Conservation (phyloP, 2,329 filamentous ascomycete species). For the Sclerotinia spermophila region DNA sequence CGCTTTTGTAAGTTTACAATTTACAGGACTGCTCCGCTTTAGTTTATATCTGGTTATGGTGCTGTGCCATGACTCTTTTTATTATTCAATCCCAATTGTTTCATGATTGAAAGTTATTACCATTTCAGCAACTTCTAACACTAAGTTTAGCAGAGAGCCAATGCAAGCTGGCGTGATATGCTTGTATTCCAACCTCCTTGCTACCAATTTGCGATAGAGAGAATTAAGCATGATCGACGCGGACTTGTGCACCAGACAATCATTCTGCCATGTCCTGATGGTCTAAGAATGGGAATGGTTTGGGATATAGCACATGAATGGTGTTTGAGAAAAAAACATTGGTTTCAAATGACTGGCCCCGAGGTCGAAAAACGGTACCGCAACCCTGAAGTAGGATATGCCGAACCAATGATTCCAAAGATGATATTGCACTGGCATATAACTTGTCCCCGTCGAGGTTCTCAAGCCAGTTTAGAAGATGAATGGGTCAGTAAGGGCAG, state of each 20-base stretch:
- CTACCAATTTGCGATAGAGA: conserved; percentile 1
- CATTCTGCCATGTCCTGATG: conserved; percentile 11
- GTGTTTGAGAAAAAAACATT: conserved; percentile 15
- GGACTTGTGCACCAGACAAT: not conserved
- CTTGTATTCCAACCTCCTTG: conserved; percentile 17
- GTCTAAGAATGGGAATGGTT: conserved; percentile 17
- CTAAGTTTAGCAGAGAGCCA: conserved; percentile 6
- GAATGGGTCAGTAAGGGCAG: conserved; percentile 6
- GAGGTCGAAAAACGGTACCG: not conserved
- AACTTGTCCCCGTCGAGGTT: conserved; percentile 5
- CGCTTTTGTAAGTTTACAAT: conserved; percentile 9
- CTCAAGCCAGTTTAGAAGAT: not conserved
- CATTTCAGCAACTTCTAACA: not conserved
- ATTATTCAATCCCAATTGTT: not conserved
- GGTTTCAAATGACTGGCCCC: conserved; percentile 11
- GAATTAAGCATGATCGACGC: not conserved
- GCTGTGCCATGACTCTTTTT: not conserved
- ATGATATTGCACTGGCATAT: conserved; percentile 12
- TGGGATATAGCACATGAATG: conserved; percentile 18
- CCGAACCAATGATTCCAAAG: conserved; percentile 8
- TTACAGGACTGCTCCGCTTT: not conserved
- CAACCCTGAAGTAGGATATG: not conserved
- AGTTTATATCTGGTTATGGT: not conserved
- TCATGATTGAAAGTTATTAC: not conserved
- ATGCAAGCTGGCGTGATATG: conserved; percentile 17